Percentiles rank a stretch among this genome's conserved stretches.
These are phyloP conservation scores for Aspergillus sp. DNA, from an alignment of 2,329 filamentous ascomycete species.

Conservation along the genomic window DNA sequence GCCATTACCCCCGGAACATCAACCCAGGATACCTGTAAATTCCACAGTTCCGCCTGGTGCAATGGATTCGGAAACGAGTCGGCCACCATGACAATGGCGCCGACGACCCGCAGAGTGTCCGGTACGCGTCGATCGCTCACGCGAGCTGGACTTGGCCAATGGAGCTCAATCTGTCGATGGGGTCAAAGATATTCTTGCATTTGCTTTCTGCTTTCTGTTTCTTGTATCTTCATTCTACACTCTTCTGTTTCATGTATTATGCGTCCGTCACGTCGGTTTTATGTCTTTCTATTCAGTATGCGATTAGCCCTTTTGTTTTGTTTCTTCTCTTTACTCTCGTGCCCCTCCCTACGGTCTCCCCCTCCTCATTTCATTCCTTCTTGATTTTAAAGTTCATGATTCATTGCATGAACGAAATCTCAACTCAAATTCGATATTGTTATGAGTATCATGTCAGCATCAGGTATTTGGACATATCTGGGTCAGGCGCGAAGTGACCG, in stretches of 20 bases:
- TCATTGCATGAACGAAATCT: conserved; percentile 13
- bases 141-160: not conserved
- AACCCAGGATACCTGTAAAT: conserved; percentile 14
- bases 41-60: conserved; percentile 15
- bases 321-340: not conserved
- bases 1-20: conserved; percentile 59
- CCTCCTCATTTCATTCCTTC: conserved; percentile 3
- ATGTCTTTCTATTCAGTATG: not conserved
- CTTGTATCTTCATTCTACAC: not conserved
- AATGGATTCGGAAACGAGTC: conserved; percentile 23
- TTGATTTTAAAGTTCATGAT: not conserved
- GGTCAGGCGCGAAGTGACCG: not conserved
- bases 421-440: conserved; percentile 10
- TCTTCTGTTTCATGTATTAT: not conserved
- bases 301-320: not conserved
- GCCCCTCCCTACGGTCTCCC: conserved; percentile 2
- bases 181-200: not conserved
- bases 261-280: no score
- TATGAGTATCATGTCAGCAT: conserved; percentile 12
- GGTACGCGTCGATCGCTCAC: not conserved
- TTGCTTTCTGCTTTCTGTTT: not conserved
- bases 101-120: not conserved
- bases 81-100: conserved; percentile 24
- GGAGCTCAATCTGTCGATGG: not conserved
- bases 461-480: conserved; percentile 5